These are phyloP conservation scores for Chiua virens DNA, from an alignment of 768 basidiomycete species.

Conservation along the genomic window DNA sequence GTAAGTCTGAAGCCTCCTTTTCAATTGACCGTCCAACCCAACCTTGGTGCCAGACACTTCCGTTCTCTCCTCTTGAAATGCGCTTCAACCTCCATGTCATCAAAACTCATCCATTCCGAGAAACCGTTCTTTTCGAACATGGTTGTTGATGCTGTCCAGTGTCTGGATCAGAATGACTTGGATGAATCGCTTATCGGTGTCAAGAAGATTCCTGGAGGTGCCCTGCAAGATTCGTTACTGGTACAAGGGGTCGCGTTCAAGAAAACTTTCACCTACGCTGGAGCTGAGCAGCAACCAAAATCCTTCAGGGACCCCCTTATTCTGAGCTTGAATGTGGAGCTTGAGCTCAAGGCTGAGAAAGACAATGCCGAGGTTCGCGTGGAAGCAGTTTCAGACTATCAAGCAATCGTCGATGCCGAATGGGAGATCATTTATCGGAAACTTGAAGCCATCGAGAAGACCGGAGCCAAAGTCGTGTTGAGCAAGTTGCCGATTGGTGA, in stretches of 20 bases:
- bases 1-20: conserved; percentile 48
- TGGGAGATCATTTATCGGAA: conserved; percentile 99
- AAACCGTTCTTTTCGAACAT: conserved; percentile 99
- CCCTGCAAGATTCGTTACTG: conserved; percentile 93
- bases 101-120: conserved; percentile 97
- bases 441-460: conserved; percentile 91
- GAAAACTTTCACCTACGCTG: conserved; percentile 99
- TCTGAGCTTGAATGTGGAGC: conserved; percentile 93
- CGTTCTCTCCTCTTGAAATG: conserved; percentile 93
- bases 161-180: conserved; percentile 88
- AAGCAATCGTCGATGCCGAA: conserved; percentile 98
- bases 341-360: conserved; percentile 98
- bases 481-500: conserved; percentile 99
- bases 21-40: conserved; percentile 5
- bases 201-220: conserved; percentile 97
- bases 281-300: conserved; percentile 98
- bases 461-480: conserved; percentile 95
- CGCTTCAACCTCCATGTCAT: conserved; percentile 99
- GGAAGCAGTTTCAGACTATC: conserved; percentile 95
- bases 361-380: conserved; percentile 99
- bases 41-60: conserved; percentile 63
- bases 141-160: conserved; percentile 96
- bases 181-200: conserved; percentile 96
- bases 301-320: conserved; percentile 86
- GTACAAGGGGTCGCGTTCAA: conserved; percentile 95